Evolutionary conservation across 306 rosid species (phyloP).

Genomic region (Hippophae rhamnoides): DNA sequence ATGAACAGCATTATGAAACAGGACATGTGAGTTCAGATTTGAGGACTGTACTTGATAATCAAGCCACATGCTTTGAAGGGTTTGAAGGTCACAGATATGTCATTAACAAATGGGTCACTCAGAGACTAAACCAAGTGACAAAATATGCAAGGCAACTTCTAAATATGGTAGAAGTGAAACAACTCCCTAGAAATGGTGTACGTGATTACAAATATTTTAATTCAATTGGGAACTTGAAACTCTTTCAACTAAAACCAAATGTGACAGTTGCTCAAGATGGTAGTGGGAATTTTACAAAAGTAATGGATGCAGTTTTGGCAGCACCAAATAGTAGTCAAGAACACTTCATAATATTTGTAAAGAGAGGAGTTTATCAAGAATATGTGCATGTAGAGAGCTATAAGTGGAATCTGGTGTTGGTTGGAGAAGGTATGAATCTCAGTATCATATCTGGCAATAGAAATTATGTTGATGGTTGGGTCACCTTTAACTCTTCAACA

Average conservation of each 20-base stretch:
- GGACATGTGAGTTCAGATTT: slow-evolving; percentile 1
- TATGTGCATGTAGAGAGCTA: slow-evolving; percentile 40
- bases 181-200: too few relatives aligned
- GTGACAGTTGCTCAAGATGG: slow-evolving; percentile 2
- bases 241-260: background rate
- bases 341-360: slow-evolving; percentile 48
- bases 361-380: slow-evolving; percentile 52
- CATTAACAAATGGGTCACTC: background rate
- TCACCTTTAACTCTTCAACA: slow-evolving; percentile 66
- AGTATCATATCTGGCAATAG: slow-evolving; percentile 65
- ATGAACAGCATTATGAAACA: background rate
- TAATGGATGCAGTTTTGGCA: slow-evolving; percentile 2
- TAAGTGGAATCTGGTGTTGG: slow-evolving; percentile 47
- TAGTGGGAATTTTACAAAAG: slow-evolving; percentile 2
- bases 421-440: slow-evolving; percentile 68
- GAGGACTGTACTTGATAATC: slow-evolving; percentile 1
- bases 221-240: too few relatives aligned
- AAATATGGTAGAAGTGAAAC: background rate
- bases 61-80: background rate
- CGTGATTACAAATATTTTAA: too few relatives aligned
- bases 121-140: slow-evolving; percentile 5
- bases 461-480: slow-evolving; percentile 61
- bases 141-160: background rate
- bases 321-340: slow-evolving; percentile 22
- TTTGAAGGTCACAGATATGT: background rate